phyloP scores from a whole-genome alignment of 2,329 filamentous ascomycete species.

The Catunica adiposa region DNA sequence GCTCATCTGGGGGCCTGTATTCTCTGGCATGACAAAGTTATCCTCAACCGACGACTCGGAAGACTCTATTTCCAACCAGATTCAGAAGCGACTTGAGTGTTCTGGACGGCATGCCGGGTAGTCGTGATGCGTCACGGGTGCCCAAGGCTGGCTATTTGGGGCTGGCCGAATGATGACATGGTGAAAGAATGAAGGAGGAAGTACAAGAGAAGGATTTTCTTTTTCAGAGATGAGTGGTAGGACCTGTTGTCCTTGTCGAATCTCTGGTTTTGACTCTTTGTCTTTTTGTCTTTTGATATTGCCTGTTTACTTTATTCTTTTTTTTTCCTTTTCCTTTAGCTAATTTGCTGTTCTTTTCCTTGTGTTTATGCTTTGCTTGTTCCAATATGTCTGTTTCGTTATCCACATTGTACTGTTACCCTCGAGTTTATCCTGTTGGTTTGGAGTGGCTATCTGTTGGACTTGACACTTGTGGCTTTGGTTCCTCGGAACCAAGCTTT shows the following conservation, averaged over 20 bases:
- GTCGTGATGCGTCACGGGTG: slow-evolving; percentile 14
- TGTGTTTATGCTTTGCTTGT: not conserved
- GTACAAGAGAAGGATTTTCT: not conserved
- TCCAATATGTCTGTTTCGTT: not conserved
- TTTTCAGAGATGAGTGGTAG: not conserved
- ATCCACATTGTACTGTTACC: not conserved
- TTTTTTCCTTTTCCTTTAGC: slow-evolving; percentile 18
- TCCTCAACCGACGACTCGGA: not conserved
- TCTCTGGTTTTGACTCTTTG: slow-evolving; percentile 7
- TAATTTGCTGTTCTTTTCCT: slow-evolving; percentile 15
- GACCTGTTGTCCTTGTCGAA: slow-evolving; percentile 15
- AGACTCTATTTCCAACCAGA: not conserved
- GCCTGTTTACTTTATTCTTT: slow-evolving; percentile 15
- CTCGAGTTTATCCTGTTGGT: not conserved
- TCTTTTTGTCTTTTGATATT: slow-evolving; percentile 18
- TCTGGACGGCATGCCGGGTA: slow-evolving; percentile 28
- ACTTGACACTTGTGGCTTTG: no score
- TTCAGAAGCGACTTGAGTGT: slow-evolving; percentile 5
- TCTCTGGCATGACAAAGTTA: slow-evolving; percentile 1
- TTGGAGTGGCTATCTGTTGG: not conserved
- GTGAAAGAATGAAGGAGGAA: no score
- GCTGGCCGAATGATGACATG: not conserved
- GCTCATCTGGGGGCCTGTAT: slow-evolving; percentile 14
- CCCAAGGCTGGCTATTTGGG: slow-evolving; percentile 2
- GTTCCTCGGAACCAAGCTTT: no score